Conservation (phyloP, 108 stramenopile genomes). For the Cyclotella distinguenda region DNA sequence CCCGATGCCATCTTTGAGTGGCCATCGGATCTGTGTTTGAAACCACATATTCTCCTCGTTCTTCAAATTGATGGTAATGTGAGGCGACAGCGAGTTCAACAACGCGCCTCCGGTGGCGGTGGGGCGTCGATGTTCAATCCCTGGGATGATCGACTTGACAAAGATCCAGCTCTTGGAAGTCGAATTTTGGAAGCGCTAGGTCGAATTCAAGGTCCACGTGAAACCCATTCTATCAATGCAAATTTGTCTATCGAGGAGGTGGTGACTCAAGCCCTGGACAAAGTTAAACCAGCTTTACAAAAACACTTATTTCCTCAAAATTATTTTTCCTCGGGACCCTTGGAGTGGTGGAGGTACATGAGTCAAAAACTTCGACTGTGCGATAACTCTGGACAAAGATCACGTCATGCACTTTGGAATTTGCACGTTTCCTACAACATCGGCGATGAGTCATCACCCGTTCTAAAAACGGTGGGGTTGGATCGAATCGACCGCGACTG, state of each 20-base stretch:
- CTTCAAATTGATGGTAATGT: conserved; percentile 24
- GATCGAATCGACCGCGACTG: conserved; percentile 12
- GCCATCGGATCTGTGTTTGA: conserved; percentile 29
- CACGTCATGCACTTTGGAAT: conserved; percentile 17
- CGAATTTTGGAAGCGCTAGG: conserved; percentile 26
- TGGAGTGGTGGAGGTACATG: conserved; percentile 13
- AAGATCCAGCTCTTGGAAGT: conserved; percentile 19
- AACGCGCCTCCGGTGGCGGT: conserved; percentile 11
- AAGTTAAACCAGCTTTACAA: conserved; percentile 2
- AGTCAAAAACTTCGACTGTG: background rate
- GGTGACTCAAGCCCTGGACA: background rate
- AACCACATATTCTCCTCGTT: conserved; percentile 24
- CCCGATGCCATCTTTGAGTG: conserved; percentile 26
- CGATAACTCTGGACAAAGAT: background rate
- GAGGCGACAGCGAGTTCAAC: conserved; percentile 24
- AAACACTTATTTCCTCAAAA: background rate
- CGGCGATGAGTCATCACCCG: background rate
- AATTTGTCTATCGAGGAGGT: conserved; percentile 23
- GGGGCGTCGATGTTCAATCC: conserved; percentile 36
- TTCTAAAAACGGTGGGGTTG: conserved; percentile 33
- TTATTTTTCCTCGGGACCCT: background rate
- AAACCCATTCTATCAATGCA: conserved; percentile 22
- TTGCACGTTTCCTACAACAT: conserved; percentile 14
- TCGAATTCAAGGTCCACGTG: conserved; percentile 8
- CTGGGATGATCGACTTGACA: conserved; percentile 43